Conservation (phyloP, 2,329 filamentous ascomycete species). For the Cladophialophora carrionii region DNA sequence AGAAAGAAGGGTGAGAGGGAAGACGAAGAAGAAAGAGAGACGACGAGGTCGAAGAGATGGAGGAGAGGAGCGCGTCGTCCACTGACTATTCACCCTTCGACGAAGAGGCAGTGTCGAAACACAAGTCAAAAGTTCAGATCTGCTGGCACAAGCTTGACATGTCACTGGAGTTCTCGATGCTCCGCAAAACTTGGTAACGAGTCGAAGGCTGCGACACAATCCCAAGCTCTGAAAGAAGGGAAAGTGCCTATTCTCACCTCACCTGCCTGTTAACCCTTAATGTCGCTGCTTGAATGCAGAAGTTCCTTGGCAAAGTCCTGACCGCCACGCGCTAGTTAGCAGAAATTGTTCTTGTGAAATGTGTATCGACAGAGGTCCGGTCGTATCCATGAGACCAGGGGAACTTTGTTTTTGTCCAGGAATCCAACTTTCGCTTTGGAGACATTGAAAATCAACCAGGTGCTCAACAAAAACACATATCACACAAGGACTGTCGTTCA, state of each 20-base stretch:
- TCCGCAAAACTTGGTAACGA: constrained; percentile 18
- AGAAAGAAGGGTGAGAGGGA: constrained; percentile 2
- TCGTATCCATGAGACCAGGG: neutral
- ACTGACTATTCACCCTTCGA: neutral
- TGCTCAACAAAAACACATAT: neutral
- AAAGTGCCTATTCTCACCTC: constrained; percentile 18
- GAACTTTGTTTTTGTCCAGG: neutral
- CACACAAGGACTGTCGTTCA: neutral
- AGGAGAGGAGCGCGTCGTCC: neutral
- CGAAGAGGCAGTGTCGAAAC: neutral
- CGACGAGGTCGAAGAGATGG: constrained; percentile 3
- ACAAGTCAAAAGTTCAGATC: constrained; percentile 12
- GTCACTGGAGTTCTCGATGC: neutral
- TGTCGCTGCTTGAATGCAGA: neutral
- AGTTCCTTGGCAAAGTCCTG: neutral
- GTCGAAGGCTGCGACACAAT: constrained; percentile 9
- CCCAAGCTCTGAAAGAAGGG: neutral
- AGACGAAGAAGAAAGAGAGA: constrained; percentile 1
- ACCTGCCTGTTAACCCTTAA: neutral
- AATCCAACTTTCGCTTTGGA: neutral
- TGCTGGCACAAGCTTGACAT: neutral
- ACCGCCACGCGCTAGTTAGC: neutral
- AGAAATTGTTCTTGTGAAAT: neutral
- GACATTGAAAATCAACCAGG: neutral
- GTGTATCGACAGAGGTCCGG: neutral